Evolutionary conservation across 345 rosid genomes (phyloP).

Genomic region (Pseudoturritis turrita): DNA sequence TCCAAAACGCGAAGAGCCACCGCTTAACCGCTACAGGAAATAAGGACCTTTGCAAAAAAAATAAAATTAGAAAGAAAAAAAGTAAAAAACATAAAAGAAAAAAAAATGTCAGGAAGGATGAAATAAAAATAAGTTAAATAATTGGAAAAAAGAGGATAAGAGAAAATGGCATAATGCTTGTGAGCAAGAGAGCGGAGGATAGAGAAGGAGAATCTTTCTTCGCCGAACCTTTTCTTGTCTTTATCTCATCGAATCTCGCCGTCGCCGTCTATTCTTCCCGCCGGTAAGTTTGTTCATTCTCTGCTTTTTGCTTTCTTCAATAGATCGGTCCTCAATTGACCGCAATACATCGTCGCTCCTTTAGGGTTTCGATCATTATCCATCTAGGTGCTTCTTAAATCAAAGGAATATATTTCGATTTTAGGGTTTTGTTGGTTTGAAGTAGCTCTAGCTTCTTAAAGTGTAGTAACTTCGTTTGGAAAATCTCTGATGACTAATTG

Average conservation of each 20-base stretch:
- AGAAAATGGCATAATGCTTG: constrained; percentile 16
- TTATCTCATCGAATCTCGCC: constrained; percentile 18
- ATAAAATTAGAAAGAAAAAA: too few relatives aligned
- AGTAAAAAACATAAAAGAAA: too few relatives aligned
- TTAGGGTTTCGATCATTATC: constrained; percentile 28
- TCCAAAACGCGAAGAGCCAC: too few relatives aligned
- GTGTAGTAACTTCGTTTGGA: neutral
- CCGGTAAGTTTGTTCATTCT: constrained; percentile 14
- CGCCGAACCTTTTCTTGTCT: neutral
- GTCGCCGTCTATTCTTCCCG: constrained; percentile 1
- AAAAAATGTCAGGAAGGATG: neutral
- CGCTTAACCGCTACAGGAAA: too few relatives aligned
- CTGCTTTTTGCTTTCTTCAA: neutral
- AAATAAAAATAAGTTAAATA: neutral
- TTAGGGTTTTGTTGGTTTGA: neutral
- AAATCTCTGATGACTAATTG: neutral
- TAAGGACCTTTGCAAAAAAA: too few relatives aligned
- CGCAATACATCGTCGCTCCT: neutral
- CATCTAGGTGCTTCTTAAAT: neutral
- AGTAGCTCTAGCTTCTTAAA: neutral
- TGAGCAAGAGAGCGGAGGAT: constrained; percentile 17
- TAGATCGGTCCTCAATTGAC: neutral
- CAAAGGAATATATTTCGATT: neutral
- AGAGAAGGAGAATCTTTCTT: constrained; percentile 15
- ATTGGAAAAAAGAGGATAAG: neutral